These are phyloP conservation scores for Kuraishia piskuri DNA, from an alignment of 805 yeast genomes.

Conservation along the genomic window DNA sequence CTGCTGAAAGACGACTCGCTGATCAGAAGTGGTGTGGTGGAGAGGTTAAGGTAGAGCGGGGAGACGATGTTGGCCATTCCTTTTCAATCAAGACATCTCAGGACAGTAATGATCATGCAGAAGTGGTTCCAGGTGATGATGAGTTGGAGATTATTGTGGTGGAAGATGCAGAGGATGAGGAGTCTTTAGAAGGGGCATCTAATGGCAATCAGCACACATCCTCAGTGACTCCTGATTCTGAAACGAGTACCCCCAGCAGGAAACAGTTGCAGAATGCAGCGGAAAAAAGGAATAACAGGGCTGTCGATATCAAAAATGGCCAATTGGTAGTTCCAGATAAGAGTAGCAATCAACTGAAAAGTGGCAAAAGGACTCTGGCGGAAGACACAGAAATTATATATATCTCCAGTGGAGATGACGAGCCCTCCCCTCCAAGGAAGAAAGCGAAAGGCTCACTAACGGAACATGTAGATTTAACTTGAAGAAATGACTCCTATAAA, in stretches of 20 bases:
- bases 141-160: constrained; percentile 27
- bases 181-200: not conserved
- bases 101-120: constrained; percentile 4
- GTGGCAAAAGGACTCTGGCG: not conserved
- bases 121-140: constrained; percentile 25
- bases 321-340: not conserved
- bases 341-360: not conserved
- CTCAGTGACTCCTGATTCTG: not conserved
- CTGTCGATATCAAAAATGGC: not conserved
- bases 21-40: constrained; percentile 41
- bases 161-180: constrained; percentile 4
- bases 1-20: constrained; percentile 53
- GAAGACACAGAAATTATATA: not conserved
- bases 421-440: not conserved
- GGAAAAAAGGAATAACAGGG: not conserved
- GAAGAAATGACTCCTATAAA: not conserved
- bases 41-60: constrained; percentile 13
- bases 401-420: not conserved
- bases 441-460: constrained; percentile 3
- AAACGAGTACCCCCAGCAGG: not conserved
- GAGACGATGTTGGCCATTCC: constrained; percentile 10
- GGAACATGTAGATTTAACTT: not conserved
- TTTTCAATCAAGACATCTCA: not conserved
- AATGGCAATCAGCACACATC: not conserved
- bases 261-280: not conserved